Evolutionary conservation across 2,329 filamentous ascomycete genomes (phyloP).

Genomic region (Aspergillus uvarum): DNA sequence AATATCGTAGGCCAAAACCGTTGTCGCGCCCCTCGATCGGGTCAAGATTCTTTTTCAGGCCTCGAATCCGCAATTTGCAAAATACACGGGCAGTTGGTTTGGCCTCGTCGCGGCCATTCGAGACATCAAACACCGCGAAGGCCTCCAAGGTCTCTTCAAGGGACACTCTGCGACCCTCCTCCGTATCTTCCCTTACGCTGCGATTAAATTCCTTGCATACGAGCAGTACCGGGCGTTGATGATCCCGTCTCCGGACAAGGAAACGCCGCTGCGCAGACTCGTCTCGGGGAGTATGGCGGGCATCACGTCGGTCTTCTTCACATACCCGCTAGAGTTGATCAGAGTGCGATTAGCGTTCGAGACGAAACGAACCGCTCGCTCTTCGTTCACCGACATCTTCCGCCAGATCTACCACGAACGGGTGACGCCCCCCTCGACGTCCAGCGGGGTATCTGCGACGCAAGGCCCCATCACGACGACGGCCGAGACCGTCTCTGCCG

Average conservation of each 20-base stretch:
- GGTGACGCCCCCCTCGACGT: conserved; percentile 40
- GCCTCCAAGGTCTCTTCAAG: conserved; percentile 75
- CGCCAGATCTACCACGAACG: conserved; percentile 83
- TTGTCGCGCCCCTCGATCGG: conserved; percentile 91
- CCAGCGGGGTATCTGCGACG: conserved; percentile 40
- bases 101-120: conserved; percentile 79
- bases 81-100: conserved; percentile 86
- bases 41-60: conserved; percentile 99
- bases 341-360: conserved; percentile 92
- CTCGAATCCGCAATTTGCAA: conserved; percentile 87
- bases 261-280: conserved; percentile 72
- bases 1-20: conserved; percentile 74
- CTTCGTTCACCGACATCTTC: conserved; percentile 74
- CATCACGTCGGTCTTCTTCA: conserved; percentile 90
- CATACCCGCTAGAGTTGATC: conserved; percentile 91
- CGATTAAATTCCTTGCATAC: conserved; percentile 96
- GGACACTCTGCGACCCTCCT: conserved; percentile 93
- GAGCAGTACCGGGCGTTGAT: conserved; percentile 84
- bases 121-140: conserved; percentile 77
- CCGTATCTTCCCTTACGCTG: conserved; percentile 94
- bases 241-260: conserved; percentile 69
- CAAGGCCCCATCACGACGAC: conserved; percentile 42
- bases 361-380: conserved; percentile 71
- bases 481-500: conserved; percentile 32
- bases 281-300: conserved; percentile 56